Evolutionary conservation across 257 asterid species (phyloP).

Genomic region (Scutellaria barbata): DNA sequence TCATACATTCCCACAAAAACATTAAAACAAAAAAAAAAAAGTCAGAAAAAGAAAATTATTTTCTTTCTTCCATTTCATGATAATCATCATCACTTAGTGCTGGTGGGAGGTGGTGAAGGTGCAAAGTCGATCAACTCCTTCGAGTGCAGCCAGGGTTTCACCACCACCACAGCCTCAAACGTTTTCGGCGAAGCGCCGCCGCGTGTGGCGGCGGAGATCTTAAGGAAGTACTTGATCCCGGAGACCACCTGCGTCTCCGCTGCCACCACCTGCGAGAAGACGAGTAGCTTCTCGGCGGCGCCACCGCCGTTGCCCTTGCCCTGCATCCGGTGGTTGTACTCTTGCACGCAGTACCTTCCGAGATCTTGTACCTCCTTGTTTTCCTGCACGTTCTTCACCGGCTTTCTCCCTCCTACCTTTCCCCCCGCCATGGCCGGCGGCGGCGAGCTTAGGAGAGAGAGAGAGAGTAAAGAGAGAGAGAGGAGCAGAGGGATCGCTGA

Average conservation of each 20-base stretch:
- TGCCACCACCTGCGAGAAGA: conserved; percentile 55
- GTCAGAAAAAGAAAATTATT: neutral
- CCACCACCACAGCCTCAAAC: conserved; percentile 63
- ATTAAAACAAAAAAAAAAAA: neutral
- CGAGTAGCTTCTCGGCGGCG: conserved; percentile 31
- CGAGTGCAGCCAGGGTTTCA: conserved; percentile 54
- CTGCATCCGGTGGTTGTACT: conserved; percentile 46
- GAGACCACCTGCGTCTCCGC: conserved; percentile 83
- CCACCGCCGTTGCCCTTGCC: conserved; percentile 10
- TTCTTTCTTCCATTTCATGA: too few species aligned
- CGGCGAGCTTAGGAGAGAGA: neutral
- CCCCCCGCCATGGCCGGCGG: conserved; percentile 36
- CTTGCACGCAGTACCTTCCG: conserved; percentile 63
- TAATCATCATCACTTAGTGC: conserved; percentile 21
- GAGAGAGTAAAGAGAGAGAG: neutral
- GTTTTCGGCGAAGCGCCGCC: conserved; percentile 27
- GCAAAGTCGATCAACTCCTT: conserved; percentile 49
- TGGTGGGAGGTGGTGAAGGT: conserved; percentile 41
- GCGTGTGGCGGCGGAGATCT: conserved; percentile 40
- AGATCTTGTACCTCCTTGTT: conserved; percentile 62
- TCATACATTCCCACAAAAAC: neutral
- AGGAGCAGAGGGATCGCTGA: neutral
- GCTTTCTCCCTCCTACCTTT: conserved; percentile 51
- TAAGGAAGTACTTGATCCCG: conserved; percentile 70
- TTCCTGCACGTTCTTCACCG: conserved; percentile 49